phyloP scores from a whole-genome alignment of 2,329 filamentous ascomycete species.

The Alternaria rosae region DNA sequence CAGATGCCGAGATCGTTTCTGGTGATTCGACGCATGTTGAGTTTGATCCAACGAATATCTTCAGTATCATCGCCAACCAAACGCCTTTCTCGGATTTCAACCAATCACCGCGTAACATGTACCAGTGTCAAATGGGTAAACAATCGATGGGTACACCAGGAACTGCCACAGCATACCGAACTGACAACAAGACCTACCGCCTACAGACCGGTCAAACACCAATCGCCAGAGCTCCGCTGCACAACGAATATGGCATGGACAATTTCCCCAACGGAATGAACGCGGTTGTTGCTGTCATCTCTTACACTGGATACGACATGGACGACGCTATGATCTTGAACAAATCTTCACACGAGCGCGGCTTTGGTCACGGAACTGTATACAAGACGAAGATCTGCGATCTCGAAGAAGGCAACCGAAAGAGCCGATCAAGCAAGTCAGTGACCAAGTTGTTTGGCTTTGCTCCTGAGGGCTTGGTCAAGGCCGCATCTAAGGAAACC shows the following conservation, averaged over 20 bases:
- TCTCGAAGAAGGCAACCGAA: conserved; percentile 77
- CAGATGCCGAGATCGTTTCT: conserved; percentile 85
- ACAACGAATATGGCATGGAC: conserved; percentile 96
- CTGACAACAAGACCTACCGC: conserved; percentile 96
- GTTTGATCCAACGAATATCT: conserved; percentile 91
- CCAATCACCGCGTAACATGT: conserved; percentile 98
- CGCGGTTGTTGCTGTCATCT: conserved; percentile 95
- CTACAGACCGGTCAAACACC: conserved; percentile 96
- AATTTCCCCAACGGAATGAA: conserved; percentile 98
- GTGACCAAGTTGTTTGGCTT: conserved; percentile 90
- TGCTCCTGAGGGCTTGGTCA: conserved; percentile 76
- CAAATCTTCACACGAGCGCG: conserved; percentile 94
- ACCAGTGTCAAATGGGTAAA: conserved; percentile 83
- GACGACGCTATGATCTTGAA: conserved; percentile 99
- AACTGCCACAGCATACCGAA: conserved; percentile 82
- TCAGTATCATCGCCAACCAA: conserved; percentile 98
- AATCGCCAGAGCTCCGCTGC: conserved; percentile 86
- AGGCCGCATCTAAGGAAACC: conserved; percentile 71
- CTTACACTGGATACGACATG: conserved; percentile 99
- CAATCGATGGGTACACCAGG: conserved; percentile 98
- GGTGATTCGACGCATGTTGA: conserved; percentile 93
- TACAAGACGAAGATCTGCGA: conserved; percentile 97
- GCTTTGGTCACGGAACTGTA: conserved; percentile 93
- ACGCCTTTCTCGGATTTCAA: conserved; percentile 99
- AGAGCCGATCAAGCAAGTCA: conserved; percentile 70